Evolutionary conservation across 1,139 yeast species (phyloP).

Genomic region (Debaryomyces sp.): DNA sequence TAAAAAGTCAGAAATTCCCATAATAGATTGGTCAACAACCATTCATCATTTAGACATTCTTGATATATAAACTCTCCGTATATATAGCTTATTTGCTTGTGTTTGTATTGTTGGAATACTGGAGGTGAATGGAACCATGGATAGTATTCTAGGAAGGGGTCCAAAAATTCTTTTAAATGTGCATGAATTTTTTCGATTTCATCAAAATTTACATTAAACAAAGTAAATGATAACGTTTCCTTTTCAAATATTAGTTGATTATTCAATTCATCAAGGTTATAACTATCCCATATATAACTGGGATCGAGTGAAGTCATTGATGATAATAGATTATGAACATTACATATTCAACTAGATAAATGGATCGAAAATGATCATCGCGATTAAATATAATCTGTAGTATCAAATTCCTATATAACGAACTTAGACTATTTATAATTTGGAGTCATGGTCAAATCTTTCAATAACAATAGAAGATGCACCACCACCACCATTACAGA

Average conservation of each 20-base stretch:
- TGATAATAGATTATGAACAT: neutral
- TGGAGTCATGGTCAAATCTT: conserved; percentile 29
- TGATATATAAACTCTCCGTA: conserved; percentile 48
- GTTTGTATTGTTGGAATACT: neutral
- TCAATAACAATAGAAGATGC: conserved; percentile 53
- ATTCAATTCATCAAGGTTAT: conserved; percentile 7
- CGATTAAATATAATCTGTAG: neutral
- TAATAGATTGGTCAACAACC: conserved; percentile 46
- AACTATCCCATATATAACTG: conserved; percentile 10
- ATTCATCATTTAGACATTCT: conserved; percentile 47
- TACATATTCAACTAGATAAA: neutral
- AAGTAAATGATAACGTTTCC: conserved; percentile 7
- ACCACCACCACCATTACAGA: conserved; percentile 98
- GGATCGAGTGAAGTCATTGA: conserved; percentile 5
- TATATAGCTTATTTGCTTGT: conserved; percentile 28
- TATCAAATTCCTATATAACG: neutral
- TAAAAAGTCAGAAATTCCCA: conserved; percentile 29
- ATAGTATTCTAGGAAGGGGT: conserved; percentile 41
- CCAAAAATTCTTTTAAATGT: conserved; percentile 24
- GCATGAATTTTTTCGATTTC: neutral
- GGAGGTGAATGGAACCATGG: conserved; percentile 27
- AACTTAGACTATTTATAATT: conserved; percentile 20
- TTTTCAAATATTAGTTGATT: conserved; percentile 7
- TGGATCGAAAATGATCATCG: neutral
- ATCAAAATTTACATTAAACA: conserved; percentile 7